Evolutionary conservation across 768 basidiomycete genomes (phyloP), one percentile per base, ranked within the genome.

Genomic region (Macrolepiota fuliginosa): DNA sequence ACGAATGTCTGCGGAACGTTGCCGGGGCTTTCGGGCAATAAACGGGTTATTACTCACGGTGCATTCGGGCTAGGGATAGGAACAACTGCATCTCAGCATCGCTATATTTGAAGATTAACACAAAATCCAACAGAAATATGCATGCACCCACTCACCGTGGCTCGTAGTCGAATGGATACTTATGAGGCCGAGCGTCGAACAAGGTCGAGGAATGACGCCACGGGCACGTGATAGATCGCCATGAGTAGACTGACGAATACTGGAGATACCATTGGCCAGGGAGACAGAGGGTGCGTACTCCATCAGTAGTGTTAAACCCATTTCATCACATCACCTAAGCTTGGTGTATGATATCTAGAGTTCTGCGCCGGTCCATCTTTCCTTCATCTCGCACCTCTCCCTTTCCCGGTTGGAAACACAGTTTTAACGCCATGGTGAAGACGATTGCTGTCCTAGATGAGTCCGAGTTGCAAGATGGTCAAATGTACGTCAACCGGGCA

Each of bases 381-480:
- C 22, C 39, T 39, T 39, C 54, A 29, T 35, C 22, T 7, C 15
- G 29, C 42, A 36, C 7, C 32, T 37, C 52, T 22, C 39, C 13
- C 51, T 12, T 19, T 35, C n/a, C 47, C 13, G 22, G n/a, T 45
- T 47, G 27, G 12, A 45, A 40, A 22, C 24, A 46, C 32, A 5
- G 39, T 13, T 45, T 61, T 27, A 61, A 65, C 58, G 76, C 53
- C 64, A 85, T 83, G 37, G 65, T 72, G 45, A 81, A 81, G 67
- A 84, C 82, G 0, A 71, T 87, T 52, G 79, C 84, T 54, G 87
- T 89, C 42, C 79, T 88, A 51, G 77, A 84, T 54, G 81, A 80
- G 56, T 71, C 77, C 40, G 83, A 87, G 62, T 76, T 90, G 58
- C 70, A 81, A 64, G 85, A 90, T 78, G 89, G 89, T 35, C 81